Evolutionary conservation across 1,139 yeast species (phyloP).

Genomic region (Hemisphaericaspora xylofermentans): DNA sequence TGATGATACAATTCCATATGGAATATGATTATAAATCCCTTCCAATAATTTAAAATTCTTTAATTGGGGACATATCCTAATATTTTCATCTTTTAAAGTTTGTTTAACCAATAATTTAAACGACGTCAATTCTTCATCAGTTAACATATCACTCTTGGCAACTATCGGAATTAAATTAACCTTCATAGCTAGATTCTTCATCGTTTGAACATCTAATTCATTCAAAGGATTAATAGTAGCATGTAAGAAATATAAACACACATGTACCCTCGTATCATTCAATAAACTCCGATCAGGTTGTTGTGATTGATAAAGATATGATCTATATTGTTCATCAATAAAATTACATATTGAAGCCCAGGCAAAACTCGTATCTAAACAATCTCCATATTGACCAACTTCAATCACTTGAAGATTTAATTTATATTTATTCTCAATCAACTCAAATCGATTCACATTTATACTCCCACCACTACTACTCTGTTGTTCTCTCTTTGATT

Average conservation of each 20-base stretch:
- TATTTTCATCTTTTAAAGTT: conserved; percentile 47
- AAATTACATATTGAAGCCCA: conserved; percentile 61
- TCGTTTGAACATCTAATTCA: conserved; percentile 66
- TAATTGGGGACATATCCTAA: conserved; percentile 58
- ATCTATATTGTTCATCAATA: conserved; percentile 60
- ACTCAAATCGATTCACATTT: conserved; percentile 36
- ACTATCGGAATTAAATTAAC: conserved; percentile 94
- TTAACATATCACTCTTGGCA: conserved; percentile 78
- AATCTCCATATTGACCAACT: conserved; percentile 35
- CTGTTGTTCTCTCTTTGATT: conserved; percentile 2
- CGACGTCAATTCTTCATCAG: conserved; percentile 33
- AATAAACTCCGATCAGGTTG: conserved; percentile 61
- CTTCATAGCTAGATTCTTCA: conserved; percentile 83
- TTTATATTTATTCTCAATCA: conserved; percentile 52
- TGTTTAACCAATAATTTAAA: conserved; percentile 48
- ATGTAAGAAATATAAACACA: conserved; percentile 68
- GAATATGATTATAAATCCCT: conserved; percentile 40
- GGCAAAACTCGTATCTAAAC: conserved; percentile 44
- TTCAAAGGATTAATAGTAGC: conserved; percentile 56
- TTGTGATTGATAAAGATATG: conserved; percentile 61
- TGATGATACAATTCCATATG: conserved; percentile 64
- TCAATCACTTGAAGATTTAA: conserved; percentile 48
- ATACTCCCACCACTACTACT: no score
- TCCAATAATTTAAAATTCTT: conserved; percentile 38
- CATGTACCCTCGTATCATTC: conserved; percentile 67